Evolutionary conservation across 2,329 filamentous ascomycete species (phyloP).

Genomic region (Ceratocystis papillata): DNA sequence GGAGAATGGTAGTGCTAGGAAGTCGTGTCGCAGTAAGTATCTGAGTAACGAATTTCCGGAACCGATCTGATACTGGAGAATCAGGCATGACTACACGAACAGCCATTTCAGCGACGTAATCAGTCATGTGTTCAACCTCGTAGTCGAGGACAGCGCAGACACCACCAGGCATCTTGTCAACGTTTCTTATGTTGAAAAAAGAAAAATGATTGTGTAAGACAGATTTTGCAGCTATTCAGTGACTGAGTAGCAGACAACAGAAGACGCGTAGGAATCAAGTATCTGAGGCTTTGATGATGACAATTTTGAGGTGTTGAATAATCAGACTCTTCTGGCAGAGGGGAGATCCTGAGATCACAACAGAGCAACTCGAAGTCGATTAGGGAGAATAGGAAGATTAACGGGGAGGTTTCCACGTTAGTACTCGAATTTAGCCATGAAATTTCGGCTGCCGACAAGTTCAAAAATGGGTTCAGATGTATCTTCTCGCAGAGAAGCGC

Average conservation of each 20-base stretch:
- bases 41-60: slow-evolving; percentile 84
- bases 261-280: not conserved
- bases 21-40: slow-evolving; percentile 83
- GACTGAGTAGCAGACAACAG: not conserved
- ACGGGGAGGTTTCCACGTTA: slow-evolving; percentile 12
- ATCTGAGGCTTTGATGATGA: not conserved
- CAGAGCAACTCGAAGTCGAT: not conserved
- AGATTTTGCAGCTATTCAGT: not conserved
- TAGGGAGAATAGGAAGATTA: not conserved
- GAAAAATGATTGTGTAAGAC: not conserved
- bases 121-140: slow-evolving; percentile 90
- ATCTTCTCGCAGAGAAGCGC: slow-evolving; percentile 22
- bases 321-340: not conserved
- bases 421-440: slow-evolving; percentile 16
- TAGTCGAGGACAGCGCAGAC: slow-evolving; percentile 93
- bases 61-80: slow-evolving; percentile 52
- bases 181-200: slow-evolving; percentile 15
- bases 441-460: slow-evolving; percentile 10
- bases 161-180: slow-evolving; percentile 58
- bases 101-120: slow-evolving; percentile 87
- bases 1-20: slow-evolving; percentile 79
- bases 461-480: not conserved
- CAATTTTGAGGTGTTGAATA: not conserved
- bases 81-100: slow-evolving; percentile 47
- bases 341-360: not conserved